Evolutionary conservation across 495 filamentous ascomycete genomes (phyloP).

Genomic region (Friedmanniomyces simplex): DNA sequence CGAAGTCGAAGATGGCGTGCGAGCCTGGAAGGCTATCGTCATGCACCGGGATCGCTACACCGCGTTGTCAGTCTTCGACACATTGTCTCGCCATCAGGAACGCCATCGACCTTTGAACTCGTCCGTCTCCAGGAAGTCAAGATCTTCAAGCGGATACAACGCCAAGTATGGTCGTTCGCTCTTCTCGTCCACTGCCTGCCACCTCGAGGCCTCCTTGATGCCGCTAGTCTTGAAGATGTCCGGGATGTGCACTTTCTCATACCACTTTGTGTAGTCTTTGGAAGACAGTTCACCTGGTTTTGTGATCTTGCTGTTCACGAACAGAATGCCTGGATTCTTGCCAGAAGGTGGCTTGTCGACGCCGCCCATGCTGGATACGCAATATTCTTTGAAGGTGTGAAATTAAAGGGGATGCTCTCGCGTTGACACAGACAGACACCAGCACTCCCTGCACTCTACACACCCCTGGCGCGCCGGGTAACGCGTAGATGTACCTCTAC

Average conservation of each 20-base stretch:
- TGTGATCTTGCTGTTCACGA: constrained; percentile 21
- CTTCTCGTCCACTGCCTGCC: constrained; percentile 6
- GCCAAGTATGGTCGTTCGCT: constrained; percentile 20
- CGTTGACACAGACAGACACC: too few species aligned
- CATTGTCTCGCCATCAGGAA: background rate
- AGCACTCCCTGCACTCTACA: too few species aligned
- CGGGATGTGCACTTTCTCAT: constrained; percentile 23
- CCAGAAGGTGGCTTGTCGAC: background rate
- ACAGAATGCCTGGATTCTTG: constrained; percentile 17
- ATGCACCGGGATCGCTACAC: constrained; percentile 10
- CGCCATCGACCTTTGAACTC: constrained; percentile 13
- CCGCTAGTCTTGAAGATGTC: constrained; percentile 20
- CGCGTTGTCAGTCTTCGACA: background rate
- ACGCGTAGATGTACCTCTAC: background rate
- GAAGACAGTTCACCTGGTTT: constrained; percentile 5
- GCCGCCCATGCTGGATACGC: background rate
- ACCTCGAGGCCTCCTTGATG: constrained; percentile 20
- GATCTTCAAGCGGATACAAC: constrained; percentile 18
- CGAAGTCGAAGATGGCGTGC: constrained; percentile 16
- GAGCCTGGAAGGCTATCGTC: constrained; percentile 16
- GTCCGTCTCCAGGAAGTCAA: constrained; percentile 17
- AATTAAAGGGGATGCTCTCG: background rate
- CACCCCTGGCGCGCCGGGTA: background rate
- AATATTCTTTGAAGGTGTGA: background rate
- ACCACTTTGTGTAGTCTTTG: constrained; percentile 20